A percentile compares a stretch with the other conserved stretches of the same genome.
phyloP scores from a whole-genome alignment of 2,329 filamentous ascomycete species.

The Neobulgaria alba region DNA sequence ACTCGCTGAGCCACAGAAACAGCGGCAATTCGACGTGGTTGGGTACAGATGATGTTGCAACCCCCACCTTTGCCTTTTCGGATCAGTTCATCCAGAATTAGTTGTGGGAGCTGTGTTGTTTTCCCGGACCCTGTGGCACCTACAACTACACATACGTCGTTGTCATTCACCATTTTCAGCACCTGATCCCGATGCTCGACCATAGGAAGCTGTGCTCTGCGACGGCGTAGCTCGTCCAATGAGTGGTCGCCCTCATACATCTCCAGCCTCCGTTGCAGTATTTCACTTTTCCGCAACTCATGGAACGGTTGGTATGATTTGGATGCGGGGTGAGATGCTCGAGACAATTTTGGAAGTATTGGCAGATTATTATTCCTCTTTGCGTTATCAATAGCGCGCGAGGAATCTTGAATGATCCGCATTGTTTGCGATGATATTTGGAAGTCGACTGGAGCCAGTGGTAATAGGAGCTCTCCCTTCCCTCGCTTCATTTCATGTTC shows the following conservation, averaged over 20 bases:
- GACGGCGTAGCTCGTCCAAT: neutral
- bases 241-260: neutral
- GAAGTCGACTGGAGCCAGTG: neutral
- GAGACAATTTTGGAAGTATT: neutral
- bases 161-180: constrained; percentile 67
- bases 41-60: constrained; percentile 87
- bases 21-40: constrained; percentile 87
- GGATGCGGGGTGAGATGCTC: neutral
- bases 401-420: neutral
- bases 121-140: constrained; percentile 94
- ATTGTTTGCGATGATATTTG: neutral
- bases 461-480: neutral
- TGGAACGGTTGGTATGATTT: neutral
- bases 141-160: constrained; percentile 88
- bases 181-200: constrained; percentile 78
- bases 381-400: neutral
- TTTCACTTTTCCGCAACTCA: neutral
- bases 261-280: neutral
- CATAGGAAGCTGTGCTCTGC: constrained; percentile 53
- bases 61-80: constrained; percentile 59
- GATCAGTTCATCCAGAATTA: constrained; percentile 84
- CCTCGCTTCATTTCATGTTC: neutral
- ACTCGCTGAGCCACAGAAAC: constrained; percentile 88
- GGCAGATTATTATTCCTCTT: neutral
- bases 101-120: constrained; percentile 92